A percentile compares a stretch with the other conserved stretches of the same genome.
phyloP scores from a whole-genome alignment of 108 stramenopile species.

The Fistulifera solaris region DNA sequence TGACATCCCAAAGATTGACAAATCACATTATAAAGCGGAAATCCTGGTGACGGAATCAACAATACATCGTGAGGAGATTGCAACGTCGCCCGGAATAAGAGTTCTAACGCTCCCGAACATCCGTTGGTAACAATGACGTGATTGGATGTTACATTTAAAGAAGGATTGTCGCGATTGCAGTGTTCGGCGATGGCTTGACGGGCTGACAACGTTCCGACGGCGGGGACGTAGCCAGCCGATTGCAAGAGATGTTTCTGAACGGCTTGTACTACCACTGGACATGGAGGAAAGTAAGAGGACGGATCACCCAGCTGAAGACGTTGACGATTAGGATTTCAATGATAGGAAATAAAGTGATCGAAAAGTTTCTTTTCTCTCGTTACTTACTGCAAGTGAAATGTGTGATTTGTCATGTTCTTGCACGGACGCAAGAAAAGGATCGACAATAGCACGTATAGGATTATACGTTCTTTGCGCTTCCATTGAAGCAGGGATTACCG shows the following conservation, averaged over 20 bases:
- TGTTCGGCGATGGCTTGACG: constrained; percentile 64
- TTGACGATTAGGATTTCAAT: too few relatives aligned
- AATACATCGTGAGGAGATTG: constrained; percentile 60
- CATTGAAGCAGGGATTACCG: constrained; percentile 23
- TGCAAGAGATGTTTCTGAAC: constrained; percentile 31
- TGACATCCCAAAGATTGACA: constrained; percentile 74
- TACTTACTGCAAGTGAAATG: constrained; percentile 83
- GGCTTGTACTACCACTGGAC: constrained; percentile 44
- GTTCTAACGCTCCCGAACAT: constrained; percentile 84
- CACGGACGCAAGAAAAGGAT: constrained; percentile 55
- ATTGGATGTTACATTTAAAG: constrained; percentile 7
- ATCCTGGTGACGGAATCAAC: constrained; percentile 85
- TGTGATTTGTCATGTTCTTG: constrained; percentile 59
- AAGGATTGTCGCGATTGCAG: constrained; percentile 21
- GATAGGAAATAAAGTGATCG: too few relatives aligned
- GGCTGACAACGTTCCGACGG: constrained; percentile 62
- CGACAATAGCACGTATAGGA: constrained; percentile 81
- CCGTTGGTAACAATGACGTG: constrained; percentile 80
- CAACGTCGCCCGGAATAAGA: constrained; percentile 58
- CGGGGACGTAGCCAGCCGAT: constrained; percentile 67
- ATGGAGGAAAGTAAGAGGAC: constrained; percentile 49
- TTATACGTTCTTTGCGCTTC: constrained; percentile 66
- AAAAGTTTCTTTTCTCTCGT: too few relatives aligned
- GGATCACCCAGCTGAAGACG: constrained; percentile 68
- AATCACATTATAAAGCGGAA: constrained; percentile 87